phyloP scores from a whole-genome alignment of 129 eudicot species.

The Chrysanthemum makinoi region DNA sequence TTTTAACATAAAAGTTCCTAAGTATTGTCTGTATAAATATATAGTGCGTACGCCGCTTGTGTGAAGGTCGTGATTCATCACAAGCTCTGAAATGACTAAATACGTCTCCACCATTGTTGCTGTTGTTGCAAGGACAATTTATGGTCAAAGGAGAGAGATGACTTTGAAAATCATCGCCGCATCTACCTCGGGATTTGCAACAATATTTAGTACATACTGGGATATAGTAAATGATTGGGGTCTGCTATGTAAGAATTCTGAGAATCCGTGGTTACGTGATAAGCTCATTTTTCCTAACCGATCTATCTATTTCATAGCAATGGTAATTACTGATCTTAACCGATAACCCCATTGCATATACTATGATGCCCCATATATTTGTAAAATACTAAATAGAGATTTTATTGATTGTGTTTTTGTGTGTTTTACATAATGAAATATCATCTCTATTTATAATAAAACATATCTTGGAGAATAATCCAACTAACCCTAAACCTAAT shows the following conservation, averaged over 20 bases:
- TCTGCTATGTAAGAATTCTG: constrained; percentile 44
- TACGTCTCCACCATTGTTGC: constrained; percentile 65
- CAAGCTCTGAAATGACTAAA: constrained; percentile 57
- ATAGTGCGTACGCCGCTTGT: constrained; percentile 53
- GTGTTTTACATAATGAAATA: too few species aligned
- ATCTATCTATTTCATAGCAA: constrained; percentile 57
- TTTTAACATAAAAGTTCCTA: not conserved
- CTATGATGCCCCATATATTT: not conserved
- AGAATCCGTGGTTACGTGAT: constrained; percentile 71
- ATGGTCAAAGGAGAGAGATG: constrained; percentile 27
- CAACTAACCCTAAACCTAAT: too few species aligned
- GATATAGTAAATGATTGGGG: constrained; percentile 79
- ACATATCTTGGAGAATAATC: too few species aligned
- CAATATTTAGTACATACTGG: constrained; percentile 64
- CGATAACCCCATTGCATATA: not conserved
- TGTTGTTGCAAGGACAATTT: constrained; percentile 47
- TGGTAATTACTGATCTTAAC: constrained; percentile 33
- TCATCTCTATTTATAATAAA: too few species aligned
- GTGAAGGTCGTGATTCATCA: constrained; percentile 47
- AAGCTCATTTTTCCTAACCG: constrained; percentile 48
- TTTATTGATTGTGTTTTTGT: too few species aligned
- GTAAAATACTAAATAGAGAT: too few species aligned
- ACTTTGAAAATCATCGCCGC: constrained; percentile 42
- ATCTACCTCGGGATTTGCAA: constrained; percentile 49
- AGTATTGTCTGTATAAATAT: not conserved